Evolutionary conservation across 225 moss, liverwort and hornwort species (phyloP), one percentile per base, ranked within the genome.

Genomic region (Neckera pumila): DNA sequence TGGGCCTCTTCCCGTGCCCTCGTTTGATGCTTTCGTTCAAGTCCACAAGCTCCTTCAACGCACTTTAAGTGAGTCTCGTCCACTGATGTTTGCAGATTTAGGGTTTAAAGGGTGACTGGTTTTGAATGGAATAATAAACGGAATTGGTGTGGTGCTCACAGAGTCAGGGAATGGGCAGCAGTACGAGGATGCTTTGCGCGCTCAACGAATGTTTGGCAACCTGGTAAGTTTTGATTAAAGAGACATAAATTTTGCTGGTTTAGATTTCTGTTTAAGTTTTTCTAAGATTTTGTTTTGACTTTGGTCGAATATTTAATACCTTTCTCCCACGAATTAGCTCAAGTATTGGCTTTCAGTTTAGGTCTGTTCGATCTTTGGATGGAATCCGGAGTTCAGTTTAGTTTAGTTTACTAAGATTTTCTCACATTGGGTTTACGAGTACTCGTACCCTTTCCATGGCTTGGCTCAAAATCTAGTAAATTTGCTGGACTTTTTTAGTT

Each of bases 11-110:
- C 95, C 95, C 33, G 96, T 98, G 84, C 98, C 97, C 65, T 90
- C 95, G 76, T 95, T 98, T 23, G 98, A 98, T 92, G 92, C 91
- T 51, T 98, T 94, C 90, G 93, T 98, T 49, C 93, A 92, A 85
- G 89, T 86, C 72, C 97, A 97, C 90, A 95, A 96, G 84, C 89
- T 98, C 45, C 80, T 98, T 7, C 91, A 90, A 40, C 92, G 85
- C 51, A 90, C 90, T 61, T 88, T 98, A 81, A 92, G 97, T 95
- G 88, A 81, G 96, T 82, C 12, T 49, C 74, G 40, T 51, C 47
- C 67, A 10, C 38, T 60, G 27, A 9, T 31, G 4, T 30, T 19
- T 80, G 67, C 56, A 53, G 76, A 18, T 51, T 73, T 65, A 66
- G 53, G 73, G 43, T 77, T 64, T 58, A 23, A 43, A 34, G n/a